These are phyloP conservation scores for Fragilaria crotonensis DNA, from an alignment of 108 stramenopile genomes.

Conservation along the genomic window DNA sequence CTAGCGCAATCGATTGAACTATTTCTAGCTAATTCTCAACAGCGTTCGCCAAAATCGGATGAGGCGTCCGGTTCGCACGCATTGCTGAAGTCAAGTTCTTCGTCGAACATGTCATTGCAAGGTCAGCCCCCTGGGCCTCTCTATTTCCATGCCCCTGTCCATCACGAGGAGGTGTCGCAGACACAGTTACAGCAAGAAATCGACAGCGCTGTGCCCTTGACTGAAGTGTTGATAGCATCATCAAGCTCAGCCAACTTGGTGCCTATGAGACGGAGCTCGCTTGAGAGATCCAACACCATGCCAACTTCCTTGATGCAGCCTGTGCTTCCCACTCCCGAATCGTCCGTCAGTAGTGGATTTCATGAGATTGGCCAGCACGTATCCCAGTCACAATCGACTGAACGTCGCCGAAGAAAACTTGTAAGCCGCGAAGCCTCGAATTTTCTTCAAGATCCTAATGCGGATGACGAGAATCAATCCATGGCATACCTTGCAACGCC, in stretches of 20 bases:
- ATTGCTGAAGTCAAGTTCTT: background rate
- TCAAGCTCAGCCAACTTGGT: background rate
- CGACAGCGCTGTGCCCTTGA: slow-evolving; percentile 15
- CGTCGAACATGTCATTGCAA: background rate
- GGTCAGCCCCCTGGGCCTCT: slow-evolving; percentile 6
- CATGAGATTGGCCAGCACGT: background rate
- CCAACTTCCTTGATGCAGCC: background rate
- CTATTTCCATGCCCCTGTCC: slow-evolving; percentile 4
- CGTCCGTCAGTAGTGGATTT: background rate
- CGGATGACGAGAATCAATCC: background rate
- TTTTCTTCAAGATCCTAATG: background rate
- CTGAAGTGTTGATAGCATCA: slow-evolving; percentile 7
- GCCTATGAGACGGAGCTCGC: background rate
- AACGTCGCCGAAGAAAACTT: background rate
- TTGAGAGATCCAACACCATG: background rate
- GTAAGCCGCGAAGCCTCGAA: slow-evolving; percentile 7
- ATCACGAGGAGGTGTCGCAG: background rate
- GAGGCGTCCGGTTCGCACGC: background rate
- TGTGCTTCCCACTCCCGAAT: background rate
- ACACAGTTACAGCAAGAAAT: slow-evolving; percentile 17
- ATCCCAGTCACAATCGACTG: background rate
- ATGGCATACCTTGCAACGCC: background rate
- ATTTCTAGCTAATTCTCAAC: slow-evolving; percentile 1
- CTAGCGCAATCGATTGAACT: slow-evolving; percentile 19
- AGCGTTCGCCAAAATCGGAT: background rate